Evolutionary conservation across 768 basidiomycete genomes (phyloP), one percentile per base, ranked within the genome.

Genomic region (Leccinum olivaceopallidum): DNA sequence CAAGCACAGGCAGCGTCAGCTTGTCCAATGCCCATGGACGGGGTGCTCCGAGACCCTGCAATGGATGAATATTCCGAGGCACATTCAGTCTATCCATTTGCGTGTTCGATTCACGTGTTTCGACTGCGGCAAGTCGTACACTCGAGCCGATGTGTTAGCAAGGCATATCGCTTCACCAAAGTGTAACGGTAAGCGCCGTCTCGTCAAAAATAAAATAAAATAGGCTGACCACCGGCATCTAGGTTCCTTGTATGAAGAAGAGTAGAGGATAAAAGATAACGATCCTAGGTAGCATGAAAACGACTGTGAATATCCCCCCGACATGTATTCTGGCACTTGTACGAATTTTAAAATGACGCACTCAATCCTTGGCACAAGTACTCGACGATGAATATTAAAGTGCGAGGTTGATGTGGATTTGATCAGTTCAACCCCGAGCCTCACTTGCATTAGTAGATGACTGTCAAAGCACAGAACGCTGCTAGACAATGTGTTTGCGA

Each of bases 41-140:
- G 56, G 55, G n/a, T 65, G 63, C 54, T 36, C 48, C 4, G 24
- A 49, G 18, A 51, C 10, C 26, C n/a, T 59, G 44, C 49, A 44
- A 44, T 56, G 59, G 61, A 42, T 22, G 36, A 68, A 58, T 20
- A 34, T 58, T 4, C 32, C 57, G 16, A 60, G 61, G 44, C 57
- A 63, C 20, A 58, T 68, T 42, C 59, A 37, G 14, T 53, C 56
- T 4, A 18, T 53, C 13, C 64, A 68, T 14, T 28, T 63, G 12
- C 49, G 52, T 14, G 26, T 58, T 39, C 47, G 54, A 20, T 54
- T 60, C 13, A 5, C 1, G 22, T 65, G 58, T 26, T 13, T 6
- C 26, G 14, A 53, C 7, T 68, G 60, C 24, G 55, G 57, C 6
- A 59, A 58, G 30, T 1, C 7, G 2, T 68, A 65, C 28, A 60